Conservation (phyloP, 768 basidiomycete genomes). For the Suillus clintonianus region DNA sequence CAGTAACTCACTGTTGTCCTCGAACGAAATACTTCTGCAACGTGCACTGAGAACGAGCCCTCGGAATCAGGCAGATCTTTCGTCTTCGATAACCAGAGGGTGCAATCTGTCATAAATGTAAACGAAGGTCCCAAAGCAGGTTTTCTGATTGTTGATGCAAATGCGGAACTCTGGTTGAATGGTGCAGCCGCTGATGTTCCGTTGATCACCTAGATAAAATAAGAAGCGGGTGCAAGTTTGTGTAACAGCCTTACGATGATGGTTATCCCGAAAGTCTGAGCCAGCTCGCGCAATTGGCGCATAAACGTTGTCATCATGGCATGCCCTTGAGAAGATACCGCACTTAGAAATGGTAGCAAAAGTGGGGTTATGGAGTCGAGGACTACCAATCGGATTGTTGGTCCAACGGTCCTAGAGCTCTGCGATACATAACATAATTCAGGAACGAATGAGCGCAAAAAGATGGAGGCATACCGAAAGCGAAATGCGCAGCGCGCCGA, state of each 20-base stretch:
- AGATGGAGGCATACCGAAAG: constrained; percentile 28
- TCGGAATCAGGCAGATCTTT: constrained; percentile 15
- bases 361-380: constrained; percentile 69
- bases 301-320: constrained; percentile 73
- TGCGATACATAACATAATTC: constrained; percentile 9
- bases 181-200: constrained; percentile 42
- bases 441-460: background rate
- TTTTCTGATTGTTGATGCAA: constrained; percentile 47
- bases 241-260: constrained; percentile 50
- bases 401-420: constrained; percentile 8
- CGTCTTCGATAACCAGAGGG: constrained; percentile 61
- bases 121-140: constrained; percentile 80
- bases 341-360: constrained; percentile 62
- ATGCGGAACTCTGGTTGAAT: constrained; percentile 35
- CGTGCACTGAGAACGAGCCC: constrained; percentile 25
- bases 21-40: constrained; percentile 46
- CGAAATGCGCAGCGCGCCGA: constrained; percentile 44
- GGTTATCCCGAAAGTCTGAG: constrained; percentile 45
- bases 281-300: constrained; percentile 56
- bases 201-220: constrained; percentile 57
- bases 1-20: constrained; percentile 41
- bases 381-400: constrained; percentile 49
- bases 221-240: background rate
- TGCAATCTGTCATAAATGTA: constrained; percentile 68
- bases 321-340: constrained; percentile 73